phyloP scores from a whole-genome alignment of 1,284 basidiomycete genomes.

The Phylloboletellus chloephorus region DNA sequence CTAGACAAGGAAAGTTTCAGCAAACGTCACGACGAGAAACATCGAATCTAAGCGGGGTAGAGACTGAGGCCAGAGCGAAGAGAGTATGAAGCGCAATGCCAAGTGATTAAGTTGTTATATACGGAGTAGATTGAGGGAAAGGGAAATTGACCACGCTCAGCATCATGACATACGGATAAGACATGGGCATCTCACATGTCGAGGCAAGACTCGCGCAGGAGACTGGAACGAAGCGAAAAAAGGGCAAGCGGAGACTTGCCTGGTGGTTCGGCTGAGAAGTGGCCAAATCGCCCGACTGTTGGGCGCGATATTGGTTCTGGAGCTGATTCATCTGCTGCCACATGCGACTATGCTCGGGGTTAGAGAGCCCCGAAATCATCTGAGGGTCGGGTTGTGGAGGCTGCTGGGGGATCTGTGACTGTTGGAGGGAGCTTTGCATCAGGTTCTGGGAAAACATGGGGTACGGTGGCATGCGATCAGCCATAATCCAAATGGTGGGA shows the following conservation, averaged over 20 bases:
- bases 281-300: constrained; percentile 39
- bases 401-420: constrained; percentile 40
- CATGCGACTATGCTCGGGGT: constrained; percentile 44
- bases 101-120: constrained; percentile 16
- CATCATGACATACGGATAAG: constrained; percentile 15
- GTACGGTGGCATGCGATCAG: constrained; percentile 53
- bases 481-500: constrained; percentile 44
- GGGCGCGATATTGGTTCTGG: constrained; percentile 41
- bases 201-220: constrained; percentile 17
- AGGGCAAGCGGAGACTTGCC: constrained; percentile 35
- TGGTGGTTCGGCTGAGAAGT: constrained; percentile 39
- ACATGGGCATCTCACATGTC: constrained; percentile 15
- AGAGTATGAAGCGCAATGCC: constrained; percentile 3
- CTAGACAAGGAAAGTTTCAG: constrained; percentile 30
- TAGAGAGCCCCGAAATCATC: constrained; percentile 39
- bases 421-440: constrained; percentile 42
- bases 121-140: constrained; percentile 11
- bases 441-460: constrained; percentile 45
- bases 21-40: constrained; percentile 17
- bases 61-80: constrained; percentile 1
- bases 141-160: constrained; percentile 18
- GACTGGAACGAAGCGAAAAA: constrained; percentile 12
- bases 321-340: constrained; percentile 56
- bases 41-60: constrained; percentile 7
- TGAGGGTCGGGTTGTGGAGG: constrained; percentile 36